Base-by-base conservation (phyloP, 306 rosid genomes). In the Hippophae rhamnoides region DNA sequence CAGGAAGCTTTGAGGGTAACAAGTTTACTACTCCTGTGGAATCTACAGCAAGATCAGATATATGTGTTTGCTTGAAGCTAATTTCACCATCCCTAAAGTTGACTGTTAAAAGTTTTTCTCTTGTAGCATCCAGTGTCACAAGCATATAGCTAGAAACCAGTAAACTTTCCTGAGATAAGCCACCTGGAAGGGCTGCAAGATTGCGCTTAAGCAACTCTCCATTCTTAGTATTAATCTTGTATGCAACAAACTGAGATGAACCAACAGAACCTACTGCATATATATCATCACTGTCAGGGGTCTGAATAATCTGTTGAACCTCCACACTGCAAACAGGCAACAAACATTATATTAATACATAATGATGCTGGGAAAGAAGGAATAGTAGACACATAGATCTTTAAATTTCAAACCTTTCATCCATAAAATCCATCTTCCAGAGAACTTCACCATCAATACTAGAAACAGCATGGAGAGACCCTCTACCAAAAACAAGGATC, bases 381-480 rank as follows among this genome's bases (percentile, higher is more conserved):
- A 68, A 73, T 26, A 8, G 25, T 42, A 54, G 47, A 56, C 49
- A 60, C 56, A 64, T 50, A 41, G 61, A 63, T 68, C 52, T 55
- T 61, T 54, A 60, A 57, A 60, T 25, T 7, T 49, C 11, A 8
- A 6, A 93, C 97, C 95, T 86, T 75, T 88, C 86, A 54, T 69
- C 72, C 6, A 78, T 62, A 75, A 88, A 68, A 76, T 88, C 90
- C 63, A 74, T 80, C 74, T 55, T 84, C 99, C 99, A 93, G 55
- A 88, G 78, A 75, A 82, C 67, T 62, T 82, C 85, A 38, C 99
- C 99, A 40, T 82, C 89, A 57, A 86, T 72, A 74, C 88, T 52
- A 42, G 99, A 88, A 77, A 92, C 62, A 70, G 94, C 90, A 80
- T 93, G 85, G 64, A 93, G 84, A 74, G 68, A 63, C 54, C 95